Conservation (phyloP, 345 rosid genomes). For the Theobroma cacao region DNA sequence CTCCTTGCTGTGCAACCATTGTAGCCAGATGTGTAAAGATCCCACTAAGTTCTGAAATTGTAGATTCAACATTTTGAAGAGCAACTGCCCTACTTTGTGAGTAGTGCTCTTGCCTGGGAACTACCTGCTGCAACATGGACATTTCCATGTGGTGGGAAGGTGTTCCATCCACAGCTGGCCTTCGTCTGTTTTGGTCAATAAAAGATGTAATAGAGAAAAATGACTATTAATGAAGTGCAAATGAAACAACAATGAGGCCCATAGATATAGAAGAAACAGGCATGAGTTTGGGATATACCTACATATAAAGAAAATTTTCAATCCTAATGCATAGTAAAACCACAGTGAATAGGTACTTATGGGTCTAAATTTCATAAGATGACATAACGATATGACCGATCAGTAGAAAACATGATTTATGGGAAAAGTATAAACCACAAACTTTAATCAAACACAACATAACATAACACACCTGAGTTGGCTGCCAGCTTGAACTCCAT, state of each 20-base stretch:
- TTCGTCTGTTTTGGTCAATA: constrained; percentile 51
- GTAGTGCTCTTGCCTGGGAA: constrained; percentile 71
- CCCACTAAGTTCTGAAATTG: constrained; percentile 85
- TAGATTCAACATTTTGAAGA: constrained; percentile 84
- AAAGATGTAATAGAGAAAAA: neutral
- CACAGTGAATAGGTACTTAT: neutral
- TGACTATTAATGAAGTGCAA: neutral
- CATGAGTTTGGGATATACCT: neutral
- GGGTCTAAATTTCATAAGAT: neutral
- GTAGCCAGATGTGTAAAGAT: constrained; percentile 88
- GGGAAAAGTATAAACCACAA: constrained; percentile 10
- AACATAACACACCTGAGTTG: constrained; percentile 68
- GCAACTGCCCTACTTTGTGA: constrained; percentile 70
- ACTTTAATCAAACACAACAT: neutral
- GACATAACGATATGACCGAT: neutral
- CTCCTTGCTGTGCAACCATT: constrained; percentile 90
- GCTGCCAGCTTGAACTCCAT: constrained; percentile 62
- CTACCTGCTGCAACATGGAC: constrained; percentile 88
- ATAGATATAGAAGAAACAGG: neutral
- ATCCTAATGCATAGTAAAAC: neutral
- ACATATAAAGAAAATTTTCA: neutral
- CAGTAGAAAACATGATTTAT: neutral
- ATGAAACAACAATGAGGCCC: neutral
- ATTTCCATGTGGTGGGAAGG: constrained; percentile 80
- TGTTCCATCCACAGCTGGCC: constrained; percentile 62